Conservation (phyloP, 2,329 filamentous ascomycete species). For the Aspergillus japonicus region DNA sequence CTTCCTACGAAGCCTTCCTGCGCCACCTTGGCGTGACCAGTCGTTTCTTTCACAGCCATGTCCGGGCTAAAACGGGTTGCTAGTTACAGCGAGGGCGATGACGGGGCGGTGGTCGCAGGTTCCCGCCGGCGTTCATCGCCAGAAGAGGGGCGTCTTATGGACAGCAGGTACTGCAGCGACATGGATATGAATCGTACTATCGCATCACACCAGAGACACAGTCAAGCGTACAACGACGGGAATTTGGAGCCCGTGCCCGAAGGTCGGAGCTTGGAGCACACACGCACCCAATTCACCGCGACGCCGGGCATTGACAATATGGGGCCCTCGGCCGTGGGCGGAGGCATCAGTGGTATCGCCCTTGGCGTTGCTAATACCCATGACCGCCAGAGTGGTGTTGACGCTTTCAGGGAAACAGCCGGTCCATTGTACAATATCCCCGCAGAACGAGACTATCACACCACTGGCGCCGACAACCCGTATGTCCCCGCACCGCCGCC, state of each 20-base stretch:
- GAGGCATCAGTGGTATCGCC: slow-evolving; percentile 68
- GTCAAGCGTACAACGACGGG: neutral
- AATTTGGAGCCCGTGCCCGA: slow-evolving; percentile 8
- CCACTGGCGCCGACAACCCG: slow-evolving; percentile 38
- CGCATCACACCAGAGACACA: slow-evolving; percentile 3
- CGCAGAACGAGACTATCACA: slow-evolving; percentile 36
- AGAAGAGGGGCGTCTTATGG: neutral
- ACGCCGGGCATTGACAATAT: slow-evolving; percentile 69
- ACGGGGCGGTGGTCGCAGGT: slow-evolving; percentile 6
- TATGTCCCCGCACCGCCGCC: slow-evolving; percentile 31
- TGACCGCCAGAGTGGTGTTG: slow-evolving; percentile 63
- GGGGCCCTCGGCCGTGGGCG: slow-evolving; percentile 58
- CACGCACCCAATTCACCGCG: slow-evolving; percentile 39
- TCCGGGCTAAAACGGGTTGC: slow-evolving; percentile 22
- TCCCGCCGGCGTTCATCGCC: neutral
- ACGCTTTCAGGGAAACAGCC: slow-evolving; percentile 54
- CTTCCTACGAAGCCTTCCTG: neutral
- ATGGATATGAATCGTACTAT: slow-evolving; percentile 15
- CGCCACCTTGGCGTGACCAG: neutral
- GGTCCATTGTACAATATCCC: slow-evolving; percentile 28
- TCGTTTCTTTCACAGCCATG: slow-evolving; percentile 13
- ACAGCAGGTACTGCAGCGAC: slow-evolving; percentile 12
- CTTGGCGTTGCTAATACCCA: slow-evolving; percentile 64
- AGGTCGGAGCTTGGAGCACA: slow-evolving; percentile 22
- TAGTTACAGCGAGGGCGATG: slow-evolving; percentile 24